Evolutionary conservation across 352 stramenopile genomes (phyloP), one percentile per base, ranked within the genome.

Genomic region (Globisporangium orthogonon): DNA sequence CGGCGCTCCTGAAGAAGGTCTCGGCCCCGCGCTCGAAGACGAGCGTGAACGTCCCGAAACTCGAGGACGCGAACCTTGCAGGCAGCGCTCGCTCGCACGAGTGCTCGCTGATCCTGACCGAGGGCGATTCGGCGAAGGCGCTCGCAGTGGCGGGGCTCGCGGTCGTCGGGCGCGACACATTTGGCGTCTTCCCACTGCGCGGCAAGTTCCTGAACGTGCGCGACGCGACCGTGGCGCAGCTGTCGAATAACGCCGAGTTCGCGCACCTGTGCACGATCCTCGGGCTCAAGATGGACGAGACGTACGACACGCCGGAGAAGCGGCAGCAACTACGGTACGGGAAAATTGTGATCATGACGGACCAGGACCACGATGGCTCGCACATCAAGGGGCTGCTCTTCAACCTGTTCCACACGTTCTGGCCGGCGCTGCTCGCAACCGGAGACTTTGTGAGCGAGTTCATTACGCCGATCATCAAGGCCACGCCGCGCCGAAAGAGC

Each of bases 321-420:
- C 71, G 82, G 14, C 60, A 76, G 58, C 85, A 82, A 31, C 78
- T 99, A 44, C 91, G 98, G 23, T 99, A 99, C 64, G 98, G 98
- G n/a, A 96, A 97, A 59, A 76, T 99, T 39, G 96, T 99, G 72
- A 97, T 99, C 64, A 99, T 99, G 98, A 98, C 97, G 7, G 98
- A 99, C 84, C 98, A 99, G 81, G 98, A 99, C 76, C 94, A 98
- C 59, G 94, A 98, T 55, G 96, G 97, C 10, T 98, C 86, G 40
- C 97, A 99, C 74, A 99, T 99, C 82, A 99, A 99, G 73, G 97
- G 96, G 2, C 73, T 99, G 29, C 66, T 98, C 40, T 99, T 99
- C 74, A 99, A 99, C 66, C 94, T 99, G 45, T 96, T 99, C 51
- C 97, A 99, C 79, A 84, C 96, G 50, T 99, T 98, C 66, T 99